Evolutionary conservation across 352 stramenopile genomes (phyloP), one percentile per base, ranked within the genome.

Genomic region (Phytophthora nicotianae): DNA sequence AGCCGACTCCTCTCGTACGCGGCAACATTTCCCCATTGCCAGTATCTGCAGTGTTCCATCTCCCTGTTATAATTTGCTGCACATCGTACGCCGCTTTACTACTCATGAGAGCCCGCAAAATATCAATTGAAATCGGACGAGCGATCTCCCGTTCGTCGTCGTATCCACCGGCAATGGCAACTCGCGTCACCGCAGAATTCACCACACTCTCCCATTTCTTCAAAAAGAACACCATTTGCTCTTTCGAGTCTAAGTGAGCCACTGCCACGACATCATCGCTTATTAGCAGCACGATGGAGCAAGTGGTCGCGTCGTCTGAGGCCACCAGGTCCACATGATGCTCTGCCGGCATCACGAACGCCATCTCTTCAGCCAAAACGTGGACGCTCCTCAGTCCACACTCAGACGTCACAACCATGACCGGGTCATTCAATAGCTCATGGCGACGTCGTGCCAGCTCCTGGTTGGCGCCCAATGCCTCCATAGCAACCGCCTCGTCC

Each of bases 241-340:
- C 4, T 40, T 21, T 11, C 10, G 48, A 17, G 29, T 73, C 53
- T 27, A 73, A 48, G 21, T 73, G 65, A 24, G 65, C 65, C 8
- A 70, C 37, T 21, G 26, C 65, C 17, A 65, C 59, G 5, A 62
- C 42, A 7, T 32, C 54, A 6, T n/a, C 29, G 26, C 65, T 29
- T 42, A 60, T 59, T 24, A 73, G 27, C 35, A 73, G 5, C 20
- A 73, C 65, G 13, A 73, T 43, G 14, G 65, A 73, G 48, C 65
- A 73, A n/a, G 65, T 73, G 27, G 65, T 73, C 21, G 65, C 65
- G 49, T 73, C 59, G 53, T 73, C 65, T 14, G 65, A 73, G 24
- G 59, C 65, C 33, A 73, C 52, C 17, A 73, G 37, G 38, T 73
- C 65, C 40, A 73, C 33, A 11, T 7, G 19, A 24, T 66, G 48